A percentile compares a stretch with the other conserved stretches of the same genome.
Conservation (phyloP, 805 yeast genomes). For the Metschnikowia vanudenii region DNA sequence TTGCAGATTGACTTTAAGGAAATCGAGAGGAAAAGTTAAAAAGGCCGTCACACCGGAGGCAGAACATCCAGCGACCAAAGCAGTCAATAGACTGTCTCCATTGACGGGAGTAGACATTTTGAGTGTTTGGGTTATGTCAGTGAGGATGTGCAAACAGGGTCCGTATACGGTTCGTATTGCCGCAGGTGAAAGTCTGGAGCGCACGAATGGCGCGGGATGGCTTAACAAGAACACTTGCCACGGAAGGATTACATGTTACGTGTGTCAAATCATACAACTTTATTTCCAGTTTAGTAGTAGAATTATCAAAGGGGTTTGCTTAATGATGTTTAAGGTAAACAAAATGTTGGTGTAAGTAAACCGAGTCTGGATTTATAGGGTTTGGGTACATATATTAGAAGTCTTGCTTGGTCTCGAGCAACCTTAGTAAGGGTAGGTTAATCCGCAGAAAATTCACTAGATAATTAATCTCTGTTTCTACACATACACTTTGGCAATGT, state of each 20-base stretch:
- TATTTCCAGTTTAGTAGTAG: no score
- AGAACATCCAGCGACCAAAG: slow-evolving; percentile 56
- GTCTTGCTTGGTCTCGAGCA: no score
- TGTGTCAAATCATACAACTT: no score
- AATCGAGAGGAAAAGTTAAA: slow-evolving; percentile 70
- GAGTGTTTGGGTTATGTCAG: not conserved
- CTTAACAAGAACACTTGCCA: not conserved
- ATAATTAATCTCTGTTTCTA: no score
- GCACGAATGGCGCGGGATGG: not conserved
- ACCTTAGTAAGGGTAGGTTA: no score
- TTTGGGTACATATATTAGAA: no score
- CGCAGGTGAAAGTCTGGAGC: not conserved
- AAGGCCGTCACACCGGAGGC: slow-evolving; percentile 66
- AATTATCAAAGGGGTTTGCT: no score
- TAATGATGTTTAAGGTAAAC: no score
- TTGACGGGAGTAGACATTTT: slow-evolving; percentile 11
- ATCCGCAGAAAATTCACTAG: no score
- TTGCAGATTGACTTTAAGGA: slow-evolving; percentile 63
- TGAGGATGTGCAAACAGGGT: not conserved
- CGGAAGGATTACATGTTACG: not conserved
- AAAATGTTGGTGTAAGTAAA: no score
- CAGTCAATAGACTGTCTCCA: slow-evolving; percentile 48
- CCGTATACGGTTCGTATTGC: not conserved
- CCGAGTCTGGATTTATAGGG: no score
- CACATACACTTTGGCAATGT: no score